A percentile compares a stretch with the other conserved stretches of the same genome.
These are phyloP conservation scores for Yarrowia galli DNA, from an alignment of 1,139 yeast genomes.

Conservation along the genomic window DNA sequence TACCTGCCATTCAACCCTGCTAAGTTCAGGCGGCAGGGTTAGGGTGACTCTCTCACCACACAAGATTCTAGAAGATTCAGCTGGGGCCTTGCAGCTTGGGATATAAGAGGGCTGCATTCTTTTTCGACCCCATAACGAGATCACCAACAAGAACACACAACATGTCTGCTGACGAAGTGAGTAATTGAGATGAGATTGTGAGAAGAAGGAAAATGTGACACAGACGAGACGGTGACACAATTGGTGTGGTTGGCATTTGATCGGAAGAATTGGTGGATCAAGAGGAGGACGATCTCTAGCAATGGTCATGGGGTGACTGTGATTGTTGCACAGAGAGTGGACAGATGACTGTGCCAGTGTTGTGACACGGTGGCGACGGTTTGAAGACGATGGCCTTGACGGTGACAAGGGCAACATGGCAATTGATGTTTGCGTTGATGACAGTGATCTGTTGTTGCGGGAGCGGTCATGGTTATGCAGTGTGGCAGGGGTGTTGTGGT, in stretches of 20 bases:
- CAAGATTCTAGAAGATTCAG: constrained; percentile 32
- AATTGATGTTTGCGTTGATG: too few species aligned
- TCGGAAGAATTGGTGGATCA: background rate
- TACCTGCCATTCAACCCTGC: background rate
- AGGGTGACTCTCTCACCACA: background rate
- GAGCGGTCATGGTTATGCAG: too few species aligned
- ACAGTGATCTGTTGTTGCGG: too few species aligned
- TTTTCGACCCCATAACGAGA: constrained; percentile 9
- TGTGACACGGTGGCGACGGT: background rate
- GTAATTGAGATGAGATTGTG: background rate
- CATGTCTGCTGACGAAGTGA: constrained; percentile 39
- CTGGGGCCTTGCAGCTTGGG: constrained; percentile 20
- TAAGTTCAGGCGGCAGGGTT: constrained; percentile 28
- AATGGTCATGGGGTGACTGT: too few species aligned
- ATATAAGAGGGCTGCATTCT: constrained; percentile 25
- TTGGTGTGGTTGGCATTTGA: background rate
- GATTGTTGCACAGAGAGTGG: too few species aligned
- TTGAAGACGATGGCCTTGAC: too few species aligned
- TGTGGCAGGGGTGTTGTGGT: too few species aligned
- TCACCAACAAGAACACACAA: background rate
- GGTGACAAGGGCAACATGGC: too few species aligned
- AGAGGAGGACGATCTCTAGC: background rate
- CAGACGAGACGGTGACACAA: background rate
- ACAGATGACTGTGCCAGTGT: background rate
- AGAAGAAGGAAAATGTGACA: background rate